Evolutionary conservation across 768 basidiomycete genomes (phyloP).

Genomic region (Pleurotus eryngii): DNA sequence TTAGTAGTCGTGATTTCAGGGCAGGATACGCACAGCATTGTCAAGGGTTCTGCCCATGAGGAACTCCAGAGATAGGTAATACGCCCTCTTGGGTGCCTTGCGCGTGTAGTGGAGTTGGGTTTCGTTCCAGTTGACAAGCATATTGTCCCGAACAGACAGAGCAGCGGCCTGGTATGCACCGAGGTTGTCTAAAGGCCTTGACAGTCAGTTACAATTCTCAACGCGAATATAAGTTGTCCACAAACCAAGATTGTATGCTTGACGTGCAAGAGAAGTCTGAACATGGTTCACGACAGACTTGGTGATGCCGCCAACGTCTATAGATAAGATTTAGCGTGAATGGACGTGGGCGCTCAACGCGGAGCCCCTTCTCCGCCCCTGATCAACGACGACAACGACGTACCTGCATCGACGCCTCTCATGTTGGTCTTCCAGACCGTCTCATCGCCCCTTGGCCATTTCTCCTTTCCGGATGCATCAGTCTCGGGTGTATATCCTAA

Average conservation of each 20-base stretch:
- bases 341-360: background rate
- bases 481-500: slow-evolving; percentile 77
- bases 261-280: slow-evolving; percentile 86
- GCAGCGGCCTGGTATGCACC: slow-evolving; percentile 94
- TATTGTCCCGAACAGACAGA: slow-evolving; percentile 81
- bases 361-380: slow-evolving; percentile 7
- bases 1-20: slow-evolving; percentile 42
- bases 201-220: slow-evolving; percentile 2
- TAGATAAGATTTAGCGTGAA: slow-evolving; percentile 4
- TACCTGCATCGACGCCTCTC: slow-evolving; percentile 52
- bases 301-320: slow-evolving; percentile 62
- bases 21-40: slow-evolving; percentile 50
- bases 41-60: slow-evolving; percentile 81
- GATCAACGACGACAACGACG: background rate
- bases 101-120: slow-evolving; percentile 76
- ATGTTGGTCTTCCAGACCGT: slow-evolving; percentile 65
- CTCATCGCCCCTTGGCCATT: slow-evolving; percentile 84
- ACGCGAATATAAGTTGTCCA: slow-evolving; percentile 3
- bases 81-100: slow-evolving; percentile 84
- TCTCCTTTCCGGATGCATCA: slow-evolving; percentile 74
- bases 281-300: slow-evolving; percentile 80
- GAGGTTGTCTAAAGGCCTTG: slow-evolving; percentile 49
- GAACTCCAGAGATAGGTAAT: slow-evolving; percentile 96
- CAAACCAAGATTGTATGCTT: slow-evolving; percentile 81
- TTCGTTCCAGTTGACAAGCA: slow-evolving; percentile 87